Evolutionary conservation across 2,329 filamentous ascomycete genomes (phyloP).

Genomic region (Pestalotiopsis fici): DNA sequence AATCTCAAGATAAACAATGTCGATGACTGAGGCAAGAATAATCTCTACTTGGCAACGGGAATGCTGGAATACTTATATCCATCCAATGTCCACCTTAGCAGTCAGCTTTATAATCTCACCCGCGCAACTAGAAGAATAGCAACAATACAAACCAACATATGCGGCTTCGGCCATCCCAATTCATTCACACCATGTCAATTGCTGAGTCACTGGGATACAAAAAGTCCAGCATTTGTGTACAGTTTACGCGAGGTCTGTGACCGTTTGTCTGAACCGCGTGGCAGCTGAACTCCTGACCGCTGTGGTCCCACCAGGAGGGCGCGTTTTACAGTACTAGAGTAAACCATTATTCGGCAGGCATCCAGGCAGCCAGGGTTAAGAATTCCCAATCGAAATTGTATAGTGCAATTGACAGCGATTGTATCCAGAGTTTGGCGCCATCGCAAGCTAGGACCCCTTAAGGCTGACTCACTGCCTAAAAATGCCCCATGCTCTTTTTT

Average conservation of each 20-base stretch:
- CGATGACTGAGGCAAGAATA: slow-evolving; percentile 5
- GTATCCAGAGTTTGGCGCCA: neutral
- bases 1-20: neutral
- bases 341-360: neutral
- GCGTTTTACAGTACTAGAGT: neutral
- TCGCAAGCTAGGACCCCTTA: neutral
- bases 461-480: neutral
- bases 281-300: neutral
- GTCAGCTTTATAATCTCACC: neutral
- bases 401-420: neutral
- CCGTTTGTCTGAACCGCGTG: neutral
- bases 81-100: neutral
- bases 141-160: neutral
- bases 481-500: too few relatives aligned
- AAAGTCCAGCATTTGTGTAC: neutral
- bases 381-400: neutral
- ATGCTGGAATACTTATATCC: neutral
- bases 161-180: slow-evolving; percentile 3
- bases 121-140: neutral
- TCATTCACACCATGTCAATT: neutral
- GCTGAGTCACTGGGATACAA: neutral
- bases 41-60: neutral
- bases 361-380: neutral
- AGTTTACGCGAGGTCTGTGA: neutral
- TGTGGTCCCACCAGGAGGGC: slow-evolving; percentile 5